phyloP scores from a whole-genome alignment of 75 land plant genomes.

The Cunninghamia lanceolata region DNA sequence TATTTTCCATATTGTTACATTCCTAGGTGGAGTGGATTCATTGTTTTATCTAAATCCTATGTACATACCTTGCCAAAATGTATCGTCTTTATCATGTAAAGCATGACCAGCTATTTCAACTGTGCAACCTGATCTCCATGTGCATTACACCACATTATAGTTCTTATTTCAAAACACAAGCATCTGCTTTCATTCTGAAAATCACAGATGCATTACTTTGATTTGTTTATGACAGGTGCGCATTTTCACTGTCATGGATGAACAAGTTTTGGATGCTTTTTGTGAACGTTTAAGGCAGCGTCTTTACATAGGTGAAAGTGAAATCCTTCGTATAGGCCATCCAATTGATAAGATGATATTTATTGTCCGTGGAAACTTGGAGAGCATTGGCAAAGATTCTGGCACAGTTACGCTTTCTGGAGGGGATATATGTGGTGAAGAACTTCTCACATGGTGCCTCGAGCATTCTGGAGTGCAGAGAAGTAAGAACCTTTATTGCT shows the following conservation, averaged over 20 bases:
- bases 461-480: conserved; percentile 48
- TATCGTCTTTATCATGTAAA: neutral
- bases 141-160: neutral
- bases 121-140: neutral
- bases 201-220: neutral
- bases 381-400: conserved; percentile 50
- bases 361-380: conserved; percentile 76
- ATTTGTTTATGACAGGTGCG: conserved; percentile 55
- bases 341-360: conserved; percentile 82
- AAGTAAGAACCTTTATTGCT: conserved; percentile 28
- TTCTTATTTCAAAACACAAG: neutral
- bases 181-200: neutral
- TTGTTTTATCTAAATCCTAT: too few relatives aligned
- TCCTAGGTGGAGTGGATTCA: neutral
- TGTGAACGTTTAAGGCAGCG: conserved; percentile 68
- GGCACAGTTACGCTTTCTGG: conserved; percentile 38
- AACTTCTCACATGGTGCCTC: conserved; percentile 84
- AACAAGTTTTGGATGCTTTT: conserved; percentile 69
- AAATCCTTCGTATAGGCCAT: conserved; percentile 42
- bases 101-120: neutral
- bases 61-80: neutral
- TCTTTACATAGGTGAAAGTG: conserved; percentile 69
- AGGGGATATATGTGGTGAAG: conserved; percentile 91
- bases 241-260: conserved; percentile 70
- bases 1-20: neutral